Evolutionary conservation across 208 protist genomes (phyloP).

Genomic region (Leishmania mexicana): DNA sequence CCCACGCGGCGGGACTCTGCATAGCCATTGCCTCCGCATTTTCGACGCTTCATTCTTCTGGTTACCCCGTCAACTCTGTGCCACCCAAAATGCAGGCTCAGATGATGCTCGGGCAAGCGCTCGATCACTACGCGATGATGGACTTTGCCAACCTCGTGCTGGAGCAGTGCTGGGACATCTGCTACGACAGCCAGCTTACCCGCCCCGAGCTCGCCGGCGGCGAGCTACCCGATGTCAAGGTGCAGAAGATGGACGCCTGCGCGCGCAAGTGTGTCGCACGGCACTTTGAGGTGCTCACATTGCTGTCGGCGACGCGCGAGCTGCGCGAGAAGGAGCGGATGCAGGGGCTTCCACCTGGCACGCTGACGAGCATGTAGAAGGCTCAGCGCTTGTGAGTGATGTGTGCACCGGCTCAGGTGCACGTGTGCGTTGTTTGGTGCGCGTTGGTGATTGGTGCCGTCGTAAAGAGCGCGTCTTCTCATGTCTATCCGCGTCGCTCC

Average conservation of each 20-base stretch:
- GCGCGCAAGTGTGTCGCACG: constrained; percentile 86
- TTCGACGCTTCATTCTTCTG: neutral
- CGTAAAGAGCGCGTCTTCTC: neutral
- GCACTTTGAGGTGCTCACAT: constrained; percentile 87
- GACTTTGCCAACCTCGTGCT: constrained; percentile 70
- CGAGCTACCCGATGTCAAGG: constrained; percentile 50
- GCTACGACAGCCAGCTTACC: constrained; percentile 79
- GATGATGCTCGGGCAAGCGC: constrained; percentile 69
- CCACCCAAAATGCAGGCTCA: constrained; percentile 66
- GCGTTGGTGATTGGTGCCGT: neutral
- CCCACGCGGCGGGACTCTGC: neutral
- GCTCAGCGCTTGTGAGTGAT: neutral
- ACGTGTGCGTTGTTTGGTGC: too few relatives aligned
- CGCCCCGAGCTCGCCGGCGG: constrained; percentile 56
- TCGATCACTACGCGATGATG: constrained; percentile 78
- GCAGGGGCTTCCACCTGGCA: constrained; percentile 31
- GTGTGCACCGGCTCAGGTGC: neutral
- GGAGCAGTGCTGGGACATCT: constrained; percentile 89
- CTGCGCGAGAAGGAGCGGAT: constrained; percentile 45
- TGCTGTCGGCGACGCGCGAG: constrained; percentile 67
- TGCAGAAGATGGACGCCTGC: constrained; percentile 83
- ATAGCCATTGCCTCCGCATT: neutral
- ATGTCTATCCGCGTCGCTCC: neutral
- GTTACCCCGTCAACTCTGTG: neutral
- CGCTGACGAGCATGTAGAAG: constrained; percentile 11